phyloP scores from a whole-genome alignment of 371 early-diverging fungal species.

The Rhizopus sp. region DNA sequence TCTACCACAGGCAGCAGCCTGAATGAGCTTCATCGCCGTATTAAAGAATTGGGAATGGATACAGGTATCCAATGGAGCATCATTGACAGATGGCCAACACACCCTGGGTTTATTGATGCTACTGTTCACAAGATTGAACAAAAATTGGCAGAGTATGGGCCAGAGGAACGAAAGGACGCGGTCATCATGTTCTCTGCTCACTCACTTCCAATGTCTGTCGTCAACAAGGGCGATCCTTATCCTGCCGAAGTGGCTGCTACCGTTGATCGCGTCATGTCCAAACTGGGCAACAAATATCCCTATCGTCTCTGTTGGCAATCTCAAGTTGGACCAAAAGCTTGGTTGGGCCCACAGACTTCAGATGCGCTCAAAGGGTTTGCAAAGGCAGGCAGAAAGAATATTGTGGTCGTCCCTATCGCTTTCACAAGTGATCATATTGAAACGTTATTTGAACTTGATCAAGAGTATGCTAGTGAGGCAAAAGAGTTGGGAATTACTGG shows the following conservation, averaged over 20 bases:
- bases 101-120: slow-evolving; percentile 84
- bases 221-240: slow-evolving; percentile 91
- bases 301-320: slow-evolving; percentile 97
- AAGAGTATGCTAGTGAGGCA: slow-evolving; percentile 89
- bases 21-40: slow-evolving; percentile 81
- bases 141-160: slow-evolving; percentile 69
- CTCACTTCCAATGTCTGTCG: slow-evolving; percentile 92
- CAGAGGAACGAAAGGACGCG: slow-evolving; percentile 66
- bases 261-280: slow-evolving; percentile 80
- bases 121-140: slow-evolving; percentile 77
- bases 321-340: slow-evolving; percentile 92
- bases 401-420: slow-evolving; percentile 90
- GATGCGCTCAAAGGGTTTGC: slow-evolving; percentile 79
- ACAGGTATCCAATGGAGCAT: slow-evolving; percentile 82
- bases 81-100: slow-evolving; percentile 93
- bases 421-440: slow-evolving; percentile 97
- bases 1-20: slow-evolving; percentile 93
- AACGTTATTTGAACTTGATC: slow-evolving; percentile 93
- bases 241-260: slow-evolving; percentile 94
- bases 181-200: slow-evolving; percentile 94
- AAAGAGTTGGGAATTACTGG: slow-evolving; percentile 79
- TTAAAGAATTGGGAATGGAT: slow-evolving; percentile 64
- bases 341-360: slow-evolving; percentile 92
- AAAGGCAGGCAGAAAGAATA: slow-evolving; percentile 73
- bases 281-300: slow-evolving; percentile 73